Evolutionary conservation across 1,139 yeast species (phyloP), one percentile per base, ranked within the genome.

Genomic region (Entelexis paramagnoliae): DNA sequence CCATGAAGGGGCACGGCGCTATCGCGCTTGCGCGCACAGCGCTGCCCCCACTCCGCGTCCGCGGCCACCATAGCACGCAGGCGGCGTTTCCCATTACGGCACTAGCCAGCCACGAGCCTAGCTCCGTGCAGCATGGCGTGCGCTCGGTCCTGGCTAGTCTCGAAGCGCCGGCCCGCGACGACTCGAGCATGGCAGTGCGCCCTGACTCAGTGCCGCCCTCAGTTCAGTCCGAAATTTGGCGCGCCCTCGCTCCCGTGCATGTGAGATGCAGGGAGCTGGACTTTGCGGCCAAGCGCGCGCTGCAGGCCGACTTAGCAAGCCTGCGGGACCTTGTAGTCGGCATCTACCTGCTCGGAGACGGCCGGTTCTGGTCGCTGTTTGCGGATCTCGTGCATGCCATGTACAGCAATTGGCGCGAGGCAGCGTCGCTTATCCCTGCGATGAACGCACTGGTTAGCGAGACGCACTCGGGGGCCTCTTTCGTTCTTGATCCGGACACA

Each of bases 321-420:
- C 16, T 44, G 13, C 36, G 29, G 7, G n/a, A 24, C 1, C 20
- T 49, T 2, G 36, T 54, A 2, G 26, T 24, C 4, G 51, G 34
- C 9, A 40, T 54, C 11, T 54, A 17, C 33, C 17, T 49, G 2
- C 40, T 51, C 17, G 17, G 40, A 14, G 46, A 53, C 24, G 55
- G 55, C 2, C 10, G 16, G 14, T n/a, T 51, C 8, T 55, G 57
- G 55, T 38, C 51, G 28, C 29, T 26, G 8, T 41, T 51, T 7
- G 16, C 13, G 11, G 53, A 51, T 11, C 30, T 22, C 4, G 28
- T 47, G 2, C 20, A n/a, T 11, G 17, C 30, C 24, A 16, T 30
- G 32, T 26, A 17, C 20, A 24, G 20, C 35, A 10, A 42, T 19
- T 42, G 35, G 46, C 20, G 11, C 10, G 13, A 32, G 4, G 46